These are phyloP conservation scores for Debaryomyces sp. DNA, from an alignment of 1,139 yeast species.

Conservation along the genomic window DNA sequence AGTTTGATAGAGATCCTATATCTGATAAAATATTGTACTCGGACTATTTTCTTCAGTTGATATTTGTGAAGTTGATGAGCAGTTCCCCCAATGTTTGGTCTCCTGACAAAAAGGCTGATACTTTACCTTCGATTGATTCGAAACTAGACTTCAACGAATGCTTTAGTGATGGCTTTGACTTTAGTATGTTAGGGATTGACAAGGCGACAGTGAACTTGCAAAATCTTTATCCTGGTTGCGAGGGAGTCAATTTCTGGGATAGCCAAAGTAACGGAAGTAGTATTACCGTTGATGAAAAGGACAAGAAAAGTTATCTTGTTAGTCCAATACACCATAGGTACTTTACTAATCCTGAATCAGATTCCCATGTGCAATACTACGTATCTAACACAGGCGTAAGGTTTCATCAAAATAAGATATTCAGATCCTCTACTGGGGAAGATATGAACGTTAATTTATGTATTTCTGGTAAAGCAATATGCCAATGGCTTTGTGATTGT, in stretches of 20 bases:
- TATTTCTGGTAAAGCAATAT: slow-evolving; percentile 74
- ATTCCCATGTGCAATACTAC: slow-evolving; percentile 78
- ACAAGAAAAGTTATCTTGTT: slow-evolving; percentile 7
- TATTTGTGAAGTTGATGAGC: slow-evolving; percentile 71
- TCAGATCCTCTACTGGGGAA: slow-evolving; percentile 24
- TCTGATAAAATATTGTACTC: slow-evolving; percentile 69
- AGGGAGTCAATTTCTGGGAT: slow-evolving; percentile 1
- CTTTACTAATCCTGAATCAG: slow-evolving; percentile 89
- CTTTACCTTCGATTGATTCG: slow-evolving; percentile 8
- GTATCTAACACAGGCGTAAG: slow-evolving; percentile 70
- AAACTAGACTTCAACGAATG: slow-evolving; percentile 8
- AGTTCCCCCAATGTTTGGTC: slow-evolving; percentile 69
- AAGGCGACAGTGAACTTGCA: background rate
- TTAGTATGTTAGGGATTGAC: slow-evolving; percentile 2
- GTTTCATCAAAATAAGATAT: slow-evolving; percentile 45
- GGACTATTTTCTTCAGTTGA: slow-evolving; percentile 61
- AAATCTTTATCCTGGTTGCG: slow-evolving; percentile 1
- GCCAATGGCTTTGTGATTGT: slow-evolving; percentile 91
- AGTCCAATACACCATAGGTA: slow-evolving; percentile 79
- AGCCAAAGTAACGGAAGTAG: background rate
- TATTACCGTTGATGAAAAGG: background rate
- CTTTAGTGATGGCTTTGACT: slow-evolving; percentile 2
- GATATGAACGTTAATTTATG: slow-evolving; percentile 41
- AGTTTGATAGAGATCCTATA: slow-evolving; percentile 64
- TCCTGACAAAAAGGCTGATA: slow-evolving; percentile 44